Evolutionary conservation across 2,329 filamentous ascomycete species (phyloP).

Genomic region (Penicillium sp.): DNA sequence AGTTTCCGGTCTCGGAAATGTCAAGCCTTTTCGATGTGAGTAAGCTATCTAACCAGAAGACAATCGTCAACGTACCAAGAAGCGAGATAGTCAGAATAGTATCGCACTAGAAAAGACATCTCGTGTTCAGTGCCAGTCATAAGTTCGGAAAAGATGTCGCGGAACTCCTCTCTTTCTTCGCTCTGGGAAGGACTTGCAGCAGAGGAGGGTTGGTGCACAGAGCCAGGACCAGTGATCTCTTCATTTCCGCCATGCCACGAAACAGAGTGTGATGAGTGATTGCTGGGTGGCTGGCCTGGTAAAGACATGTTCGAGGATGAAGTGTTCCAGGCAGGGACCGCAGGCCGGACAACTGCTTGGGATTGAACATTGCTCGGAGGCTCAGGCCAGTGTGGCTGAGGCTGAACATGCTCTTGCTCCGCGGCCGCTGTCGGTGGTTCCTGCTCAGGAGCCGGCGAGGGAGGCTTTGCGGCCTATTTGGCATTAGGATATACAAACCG

Average conservation of each 20-base stretch:
- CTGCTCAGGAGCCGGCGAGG: neutral
- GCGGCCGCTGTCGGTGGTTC: neutral
- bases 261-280: neutral
- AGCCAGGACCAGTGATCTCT: neutral
- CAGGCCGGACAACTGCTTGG: neutral
- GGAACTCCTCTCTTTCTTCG: constrained; percentile 37
- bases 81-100: constrained; percentile 42
- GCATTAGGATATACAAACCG: neutral
- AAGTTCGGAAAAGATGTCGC: constrained; percentile 42
- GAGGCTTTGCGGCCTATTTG: neutral
- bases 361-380: neutral
- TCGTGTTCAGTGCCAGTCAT: constrained; percentile 46
- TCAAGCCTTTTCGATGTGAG: constrained; percentile 35
- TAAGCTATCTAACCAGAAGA: neutral
- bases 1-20: constrained; percentile 45
- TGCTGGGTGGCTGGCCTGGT: neutral
- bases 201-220: constrained; percentile 5
- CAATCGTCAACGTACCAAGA: constrained; percentile 35
- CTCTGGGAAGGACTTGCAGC: constrained; percentile 25
- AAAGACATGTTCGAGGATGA: neutral
- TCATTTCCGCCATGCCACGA: neutral
- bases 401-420: neutral
- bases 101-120: constrained; percentile 42
- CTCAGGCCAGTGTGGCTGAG: neutral
- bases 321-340: neutral